A percentile compares a stretch with the other conserved stretches of the same genome.
phyloP scores from a whole-genome alignment of 2,329 filamentous ascomycete genomes.

The Magnaporthales sp. region DNA sequence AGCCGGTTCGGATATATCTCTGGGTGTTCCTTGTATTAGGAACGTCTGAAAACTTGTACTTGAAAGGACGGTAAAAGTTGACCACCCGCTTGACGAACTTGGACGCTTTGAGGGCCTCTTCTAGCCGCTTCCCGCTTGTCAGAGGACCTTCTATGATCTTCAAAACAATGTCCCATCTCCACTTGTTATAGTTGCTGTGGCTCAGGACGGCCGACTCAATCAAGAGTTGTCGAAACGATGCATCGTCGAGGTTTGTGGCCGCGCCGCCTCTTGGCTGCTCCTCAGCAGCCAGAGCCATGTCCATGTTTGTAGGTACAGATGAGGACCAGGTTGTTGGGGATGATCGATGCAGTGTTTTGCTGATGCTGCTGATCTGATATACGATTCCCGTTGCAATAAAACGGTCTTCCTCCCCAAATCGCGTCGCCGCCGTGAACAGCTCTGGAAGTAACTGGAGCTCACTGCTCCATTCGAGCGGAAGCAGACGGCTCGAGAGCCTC shows the following conservation, averaged over 20 bases:
- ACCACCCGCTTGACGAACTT: conserved; percentile 94
- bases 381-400: conserved; percentile 83
- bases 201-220: conserved; percentile 80
- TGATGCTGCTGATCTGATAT: conserved; percentile 97
- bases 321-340: conserved; percentile 38
- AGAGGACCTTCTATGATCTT: conserved; percentile 89
- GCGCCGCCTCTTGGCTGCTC: conserved; percentile 46
- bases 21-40: conserved; percentile 89
- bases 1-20: conserved; percentile 85
- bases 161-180: conserved; percentile 93
- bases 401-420: conserved; percentile 61
- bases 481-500: conserved; percentile 76
- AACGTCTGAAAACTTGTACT: conserved; percentile 86
- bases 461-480: conserved; percentile 75
- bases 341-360: conserved; percentile 80
- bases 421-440: conserved; percentile 67
- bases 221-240: conserved; percentile 54
- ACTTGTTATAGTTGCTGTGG: conserved; percentile 86
- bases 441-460: conserved; percentile 83
- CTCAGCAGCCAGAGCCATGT: conserved; percentile 25
- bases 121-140: conserved; percentile 80
- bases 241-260: conserved; percentile 46
- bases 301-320: conserved; percentile 10
- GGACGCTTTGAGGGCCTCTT: conserved; percentile 88
- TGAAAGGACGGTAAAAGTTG: conserved; percentile 94